These are phyloP conservation scores for Anisogramma anomala DNA, from an alignment of 2,329 filamentous ascomycete species.

Conservation along the genomic window DNA sequence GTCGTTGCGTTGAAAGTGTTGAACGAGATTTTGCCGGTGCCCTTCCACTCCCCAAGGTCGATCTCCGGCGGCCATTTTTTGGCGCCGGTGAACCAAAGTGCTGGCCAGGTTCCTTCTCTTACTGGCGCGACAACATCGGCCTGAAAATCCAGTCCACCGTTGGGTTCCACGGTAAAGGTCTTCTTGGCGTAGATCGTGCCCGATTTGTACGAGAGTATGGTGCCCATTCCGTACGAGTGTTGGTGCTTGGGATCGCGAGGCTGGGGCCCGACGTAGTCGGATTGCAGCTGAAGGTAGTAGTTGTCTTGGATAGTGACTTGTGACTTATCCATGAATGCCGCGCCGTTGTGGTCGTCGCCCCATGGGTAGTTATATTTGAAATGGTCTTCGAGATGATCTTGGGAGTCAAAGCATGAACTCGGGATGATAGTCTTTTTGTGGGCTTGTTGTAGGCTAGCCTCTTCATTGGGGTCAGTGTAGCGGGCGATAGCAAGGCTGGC, in stretches of 20 bases:
- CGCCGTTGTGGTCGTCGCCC: constrained; percentile 44
- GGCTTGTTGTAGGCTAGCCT: constrained; percentile 11
- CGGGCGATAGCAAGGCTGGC: constrained; percentile 6
- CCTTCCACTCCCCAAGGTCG: constrained; percentile 47
- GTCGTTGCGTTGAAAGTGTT: constrained; percentile 37
- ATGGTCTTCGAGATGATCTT: constrained; percentile 25
- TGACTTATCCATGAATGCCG: constrained; percentile 36
- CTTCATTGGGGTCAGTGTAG: constrained; percentile 4
- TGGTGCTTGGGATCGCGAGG: constrained; percentile 23
- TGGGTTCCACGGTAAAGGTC: constrained; percentile 25
- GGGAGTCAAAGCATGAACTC: constrained; percentile 25
- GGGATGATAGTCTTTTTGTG: constrained; percentile 26
- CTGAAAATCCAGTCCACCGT: constrained; percentile 28
- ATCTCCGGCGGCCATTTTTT: constrained; percentile 45
- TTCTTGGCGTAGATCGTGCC: constrained; percentile 29
- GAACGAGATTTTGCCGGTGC: constrained; percentile 39
- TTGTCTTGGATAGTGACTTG: constrained; percentile 29
- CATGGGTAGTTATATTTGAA: constrained; percentile 42
- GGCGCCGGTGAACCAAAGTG: constrained; percentile 43
- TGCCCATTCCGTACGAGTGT: constrained; percentile 40
- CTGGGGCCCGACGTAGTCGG: constrained; percentile 30
- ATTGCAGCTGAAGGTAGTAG: constrained; percentile 33
- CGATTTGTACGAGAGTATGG: constrained; percentile 39
- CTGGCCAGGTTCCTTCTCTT: constrained; percentile 38
- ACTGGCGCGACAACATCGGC: constrained; percentile 29